Evolutionary conservation across 2,329 filamentous ascomycete genomes (phyloP).

Genomic region (Aspergillus felis): DNA sequence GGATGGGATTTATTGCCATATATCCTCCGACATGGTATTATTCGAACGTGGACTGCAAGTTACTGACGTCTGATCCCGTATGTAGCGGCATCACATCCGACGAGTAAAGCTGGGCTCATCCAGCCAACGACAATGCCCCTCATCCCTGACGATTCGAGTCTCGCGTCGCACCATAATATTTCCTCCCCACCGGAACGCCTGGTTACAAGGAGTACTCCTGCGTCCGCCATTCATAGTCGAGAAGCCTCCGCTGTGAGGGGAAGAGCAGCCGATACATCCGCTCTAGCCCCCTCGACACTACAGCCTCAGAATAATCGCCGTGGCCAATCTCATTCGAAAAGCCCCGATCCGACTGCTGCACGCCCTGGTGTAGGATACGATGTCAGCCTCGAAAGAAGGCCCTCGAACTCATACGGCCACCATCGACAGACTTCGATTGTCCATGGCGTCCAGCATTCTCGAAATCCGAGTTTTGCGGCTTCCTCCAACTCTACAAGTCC

Average conservation of each 20-base stretch:
- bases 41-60: not conserved
- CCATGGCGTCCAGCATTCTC: constrained; percentile 83
- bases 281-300: constrained; percentile 32
- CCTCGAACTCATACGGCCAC: constrained; percentile 67
- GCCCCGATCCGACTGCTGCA: constrained; percentile 34
- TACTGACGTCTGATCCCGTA: not conserved
- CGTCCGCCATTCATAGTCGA: constrained; percentile 39
- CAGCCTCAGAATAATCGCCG: constrained; percentile 33
- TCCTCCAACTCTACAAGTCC: constrained; percentile 74
- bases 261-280: constrained; percentile 34
- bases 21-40: not conserved
- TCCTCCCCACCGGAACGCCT: constrained; percentile 37
- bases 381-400: constrained; percentile 37
- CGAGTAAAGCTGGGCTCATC: constrained; percentile 35
- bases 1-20: not conserved
- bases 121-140: constrained; percentile 38
- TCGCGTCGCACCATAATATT: constrained; percentile 35
- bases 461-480: constrained; percentile 70
- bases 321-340: constrained; percentile 42
- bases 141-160: constrained; percentile 37
- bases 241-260: constrained; percentile 44
- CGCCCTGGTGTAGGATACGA: constrained; percentile 36
- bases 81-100: constrained; percentile 36
- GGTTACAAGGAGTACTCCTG: constrained; percentile 34
- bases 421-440: constrained; percentile 97